Evolutionary conservation across 2,329 filamentous ascomycete genomes (phyloP), one percentile per base, ranked within the genome.

Genomic region (Ophiocordyceps camponoti-saundersi): DNA sequence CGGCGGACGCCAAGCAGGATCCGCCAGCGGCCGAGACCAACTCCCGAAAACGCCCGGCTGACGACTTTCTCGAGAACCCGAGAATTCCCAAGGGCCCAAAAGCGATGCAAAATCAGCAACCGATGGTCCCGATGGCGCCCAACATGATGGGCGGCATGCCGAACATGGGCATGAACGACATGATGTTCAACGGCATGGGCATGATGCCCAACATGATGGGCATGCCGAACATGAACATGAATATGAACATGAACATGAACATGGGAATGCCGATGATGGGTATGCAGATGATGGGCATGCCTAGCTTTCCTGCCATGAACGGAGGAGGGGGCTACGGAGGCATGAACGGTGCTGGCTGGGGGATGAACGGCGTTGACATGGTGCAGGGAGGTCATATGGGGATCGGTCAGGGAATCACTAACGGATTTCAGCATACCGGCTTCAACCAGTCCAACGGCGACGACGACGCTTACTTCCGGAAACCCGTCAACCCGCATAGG

Each of bases 401-500:
- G 46, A 61, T 53, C 29, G 52, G 49, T 10, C 57, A 56, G 54
- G 50, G 48, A 7, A 53, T 51, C 45, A 61, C 61, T 57, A 60
- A 56, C 48, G 59, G 57, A 47, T 64, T 57, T 50, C 58, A 58
- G 48, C 60, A 59, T 40, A 59, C 56, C 11, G 67, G 67, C 53
- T 72, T 72, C 44, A 57, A 63, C 1, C 67, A 69, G 49, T 72
- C 73, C 13, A 48, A 44, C 2, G 80, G 74, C 52, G 86, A 93
- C 48, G 88, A 94, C 48, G 86, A 88, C 50, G 85, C 92, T 7
- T 98, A 98, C 65, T 93, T 96, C 62, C 78, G 92, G 48, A 90
- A 95, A 62, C 92, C 92, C 0, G 85, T 96, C 51, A 98, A 98
- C 60, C 90, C 89, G 2, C 85, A 95, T 59, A 79, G 92, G 45